Percentiles rank a stretch among this genome's conserved stretches.
Conservation (phyloP, 2,329 filamentous ascomycete genomes). For the Fusarium protoensiforme region DNA sequence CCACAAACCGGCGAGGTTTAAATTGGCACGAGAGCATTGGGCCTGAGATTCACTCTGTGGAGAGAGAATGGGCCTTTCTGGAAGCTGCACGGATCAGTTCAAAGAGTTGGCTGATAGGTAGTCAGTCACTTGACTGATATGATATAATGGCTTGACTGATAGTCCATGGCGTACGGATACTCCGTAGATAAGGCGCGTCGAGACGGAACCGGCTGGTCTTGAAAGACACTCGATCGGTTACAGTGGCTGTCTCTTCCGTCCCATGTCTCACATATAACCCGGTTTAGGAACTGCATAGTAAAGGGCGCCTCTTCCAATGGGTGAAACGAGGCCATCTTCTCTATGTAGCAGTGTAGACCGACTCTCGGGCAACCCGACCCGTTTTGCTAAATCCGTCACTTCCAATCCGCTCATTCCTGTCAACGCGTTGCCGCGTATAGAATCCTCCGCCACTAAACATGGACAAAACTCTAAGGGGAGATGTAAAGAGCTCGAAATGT, state of each 20-base stretch:
- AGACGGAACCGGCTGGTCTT: neutral
- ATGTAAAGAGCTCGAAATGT: neutral
- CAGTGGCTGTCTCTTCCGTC: neutral
- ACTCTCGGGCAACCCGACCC: neutral
- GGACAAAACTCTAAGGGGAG: neutral
- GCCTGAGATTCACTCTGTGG: neutral
- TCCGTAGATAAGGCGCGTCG: neutral
- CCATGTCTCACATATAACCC: neutral
- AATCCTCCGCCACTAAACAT: neutral
- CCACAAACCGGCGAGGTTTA: constrained; percentile 22
- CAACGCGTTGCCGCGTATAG: neutral
- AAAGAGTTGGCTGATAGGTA: neutral
- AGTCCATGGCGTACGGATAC: neutral
- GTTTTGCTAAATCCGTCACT: constrained; percentile 11
- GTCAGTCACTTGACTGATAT: neutral
- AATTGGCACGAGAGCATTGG: constrained; percentile 9
- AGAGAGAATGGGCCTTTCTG: constrained; percentile 9
- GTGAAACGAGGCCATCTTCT: neutral
- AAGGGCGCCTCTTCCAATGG: neutral
- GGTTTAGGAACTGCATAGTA: neutral
- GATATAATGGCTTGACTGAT: neutral
- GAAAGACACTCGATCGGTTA: neutral
- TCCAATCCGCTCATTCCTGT: constrained; percentile 22
- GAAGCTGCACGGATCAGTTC: constrained; percentile 12
- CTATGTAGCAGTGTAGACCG: neutral